Conservation (phyloP, 768 basidiomycete genomes). For the Russula griseocarnosa region DNA sequence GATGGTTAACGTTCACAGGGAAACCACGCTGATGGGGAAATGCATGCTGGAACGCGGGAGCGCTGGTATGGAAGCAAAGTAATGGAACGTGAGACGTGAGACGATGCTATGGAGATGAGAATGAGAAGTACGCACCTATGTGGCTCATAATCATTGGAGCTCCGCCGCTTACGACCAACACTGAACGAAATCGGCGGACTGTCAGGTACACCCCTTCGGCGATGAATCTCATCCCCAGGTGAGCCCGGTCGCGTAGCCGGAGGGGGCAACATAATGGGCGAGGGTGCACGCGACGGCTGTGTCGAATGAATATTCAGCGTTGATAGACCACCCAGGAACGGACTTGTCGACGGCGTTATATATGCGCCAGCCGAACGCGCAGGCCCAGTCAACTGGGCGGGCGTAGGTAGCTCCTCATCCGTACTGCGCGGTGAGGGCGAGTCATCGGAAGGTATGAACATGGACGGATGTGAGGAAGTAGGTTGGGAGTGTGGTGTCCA, state of each 20-base stretch:
- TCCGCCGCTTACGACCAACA: constrained; percentile 31
- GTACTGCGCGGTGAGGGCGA: constrained; percentile 69
- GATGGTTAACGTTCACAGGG: constrained; percentile 19
- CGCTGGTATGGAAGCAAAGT: constrained; percentile 24
- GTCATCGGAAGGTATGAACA: constrained; percentile 41
- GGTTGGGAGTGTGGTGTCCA: constrained; percentile 33
- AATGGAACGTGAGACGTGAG: constrained; percentile 1
- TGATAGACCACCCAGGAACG: constrained; percentile 74
- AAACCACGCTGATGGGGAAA: constrained; percentile 32
- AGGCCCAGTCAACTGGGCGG: constrained; percentile 17
- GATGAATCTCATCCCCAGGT: constrained; percentile 33
- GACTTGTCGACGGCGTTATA: constrained; percentile 68
- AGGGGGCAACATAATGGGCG: constrained; percentile 60
- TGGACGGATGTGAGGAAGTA: constrained; percentile 32
- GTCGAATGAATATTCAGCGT: constrained; percentile 72
- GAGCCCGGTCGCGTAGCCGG: constrained; percentile 43
- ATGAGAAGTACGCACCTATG: constrained; percentile 20
- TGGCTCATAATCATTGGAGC: constrained; percentile 33
- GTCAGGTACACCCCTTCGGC: constrained; percentile 34
- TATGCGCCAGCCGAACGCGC: constrained; percentile 33
- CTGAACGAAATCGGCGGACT: constrained; percentile 37
- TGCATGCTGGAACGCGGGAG: constrained; percentile 34
- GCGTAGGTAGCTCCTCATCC: constrained; percentile 49
- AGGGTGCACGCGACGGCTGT: constrained; percentile 65
- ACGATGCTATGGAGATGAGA: constrained; percentile 30